Evolutionary conservation across 208 protist genomes (phyloP).

Genomic region (Jaenimonas drosophilae): DNA sequence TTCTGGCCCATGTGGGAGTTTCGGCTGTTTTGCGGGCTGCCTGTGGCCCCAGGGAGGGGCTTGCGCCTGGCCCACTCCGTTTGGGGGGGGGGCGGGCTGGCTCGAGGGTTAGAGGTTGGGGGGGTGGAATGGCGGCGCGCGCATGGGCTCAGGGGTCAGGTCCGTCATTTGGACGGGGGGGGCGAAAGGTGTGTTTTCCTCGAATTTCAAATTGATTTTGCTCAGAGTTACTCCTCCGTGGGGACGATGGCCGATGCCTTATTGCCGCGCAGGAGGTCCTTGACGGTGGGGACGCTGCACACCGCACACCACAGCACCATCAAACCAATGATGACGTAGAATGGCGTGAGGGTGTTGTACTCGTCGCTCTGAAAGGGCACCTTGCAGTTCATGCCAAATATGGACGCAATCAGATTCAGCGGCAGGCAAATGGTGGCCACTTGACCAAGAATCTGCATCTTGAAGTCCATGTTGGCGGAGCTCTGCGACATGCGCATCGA

Average conservation of each 20-base stretch:
- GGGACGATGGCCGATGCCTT: constrained; percentile 41
- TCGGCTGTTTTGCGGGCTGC: no score
- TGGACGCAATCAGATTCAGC: constrained; percentile 70
- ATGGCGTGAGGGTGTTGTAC: constrained; percentile 40
- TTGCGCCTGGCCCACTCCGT: no score
- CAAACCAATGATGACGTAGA: constrained; percentile 43
- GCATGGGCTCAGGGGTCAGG: no score
- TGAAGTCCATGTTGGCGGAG: constrained; percentile 71
- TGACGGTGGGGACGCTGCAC: constrained; percentile 48
- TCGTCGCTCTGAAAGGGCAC: constrained; percentile 64
- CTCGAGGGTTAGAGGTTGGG: no score
- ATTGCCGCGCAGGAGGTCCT: constrained; percentile 21
- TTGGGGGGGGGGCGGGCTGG: no score
- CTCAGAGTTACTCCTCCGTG: no score
- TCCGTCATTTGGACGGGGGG: no score
- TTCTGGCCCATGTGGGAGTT: no score
- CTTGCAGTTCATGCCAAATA: constrained; percentile 89
- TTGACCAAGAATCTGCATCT: constrained; percentile 69
- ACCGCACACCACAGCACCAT: constrained; percentile 55
- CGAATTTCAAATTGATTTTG: no score
- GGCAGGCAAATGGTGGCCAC: constrained; percentile 78
- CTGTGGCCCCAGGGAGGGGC: no score
- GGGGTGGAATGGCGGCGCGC: no score
- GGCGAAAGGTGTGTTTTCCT: no score
- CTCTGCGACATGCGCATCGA: constrained; percentile 84